Percentiles rank a stretch among this genome's conserved stretches.
phyloP scores from a whole-genome alignment of 352 stramenopile species.

The Phytopythium ostracodes region DNA sequence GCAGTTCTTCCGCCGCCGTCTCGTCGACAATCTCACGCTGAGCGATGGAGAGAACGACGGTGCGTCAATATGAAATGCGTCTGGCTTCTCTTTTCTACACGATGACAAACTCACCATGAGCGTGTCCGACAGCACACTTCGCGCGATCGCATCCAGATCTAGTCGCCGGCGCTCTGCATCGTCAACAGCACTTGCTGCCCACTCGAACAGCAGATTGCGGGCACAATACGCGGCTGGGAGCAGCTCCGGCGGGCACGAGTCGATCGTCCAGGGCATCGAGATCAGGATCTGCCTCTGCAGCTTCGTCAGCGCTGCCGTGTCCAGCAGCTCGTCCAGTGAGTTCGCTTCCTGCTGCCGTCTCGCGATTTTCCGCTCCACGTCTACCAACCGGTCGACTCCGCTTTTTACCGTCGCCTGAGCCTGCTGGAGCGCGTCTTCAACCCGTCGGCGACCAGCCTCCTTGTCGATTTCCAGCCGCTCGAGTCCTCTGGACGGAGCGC shows the following conservation, averaged over 20 bases:
- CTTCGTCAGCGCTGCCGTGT: background rate
- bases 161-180: constrained; percentile 7
- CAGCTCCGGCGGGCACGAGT: constrained; percentile 36
- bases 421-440: constrained; percentile 23
- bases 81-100: background rate
- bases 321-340: constrained; percentile 4
- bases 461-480: constrained; percentile 23
- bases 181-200: constrained; percentile 31
- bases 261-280: constrained; percentile 22
- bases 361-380: constrained; percentile 21
- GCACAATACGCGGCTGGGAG: constrained; percentile 34
- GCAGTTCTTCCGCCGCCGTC: constrained; percentile 9
- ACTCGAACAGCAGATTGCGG: constrained; percentile 36
- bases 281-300: background rate
- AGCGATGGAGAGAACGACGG: background rate
- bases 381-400: constrained; percentile 16
- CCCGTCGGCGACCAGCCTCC: constrained; percentile 16
- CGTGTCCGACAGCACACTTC: background rate
- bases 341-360: constrained; percentile 24
- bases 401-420: constrained; percentile 20
- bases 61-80: background rate
- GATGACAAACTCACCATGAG: background rate
- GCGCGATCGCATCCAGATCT: background rate
- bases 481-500: constrained; percentile 23
- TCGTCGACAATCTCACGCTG: background rate